Base-by-base conservation (phyloP, 2,329 filamentous ascomycete species). In the Fusarium algeriense region DNA sequence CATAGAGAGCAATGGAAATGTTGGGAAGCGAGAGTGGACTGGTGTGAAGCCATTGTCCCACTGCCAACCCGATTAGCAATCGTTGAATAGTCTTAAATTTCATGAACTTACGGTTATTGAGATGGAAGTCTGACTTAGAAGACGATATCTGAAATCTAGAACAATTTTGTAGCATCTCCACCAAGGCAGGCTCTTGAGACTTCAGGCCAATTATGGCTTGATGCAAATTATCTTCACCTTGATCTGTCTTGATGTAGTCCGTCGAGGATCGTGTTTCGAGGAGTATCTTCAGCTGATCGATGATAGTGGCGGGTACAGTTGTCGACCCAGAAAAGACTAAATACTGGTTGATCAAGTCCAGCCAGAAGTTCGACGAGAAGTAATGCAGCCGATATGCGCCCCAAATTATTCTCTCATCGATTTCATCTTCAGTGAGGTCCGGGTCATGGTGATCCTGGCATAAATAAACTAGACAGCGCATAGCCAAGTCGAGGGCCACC, bases 201-300 rank as follows among this genome's bases (percentile, higher is more conserved):
- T 12, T 4, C 6, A 48, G 45, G 4, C 2, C 6, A 8, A 9
- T 6, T 2, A 32, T 20, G 2, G 28, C n/a, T 6, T 10, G n/a
- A 3, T 34, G 28, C 2, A 34, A 0, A 0, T 2, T 8, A 3
- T 3, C 0, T 17, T 32, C 2, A n/a, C 1, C 1, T 13, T 17
- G 7, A 5, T 49, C 1, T 11, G 4, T 9, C 10, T 34, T 2
- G 2, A 0, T 17, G 0, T 34, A 32, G 1, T 0, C 0, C 4
- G 15, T 14, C 17, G n/a, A 49, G 0, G 14, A 13, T 3, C 45
- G 14, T 20, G 14, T 34, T 5, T 34, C 46, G 3, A 49, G 5
- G 2, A 49, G 7, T 9, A 5, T 2, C 2, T 2, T 13, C 14
- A 49, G n/a, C 0, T 34, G 46, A 3, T 34, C 3, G 0, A 5